A percentile compares a stretch with the other conserved stretches of the same genome.
phyloP scores from a whole-genome alignment of 257 asterid species.

The Salvia splendens region DNA sequence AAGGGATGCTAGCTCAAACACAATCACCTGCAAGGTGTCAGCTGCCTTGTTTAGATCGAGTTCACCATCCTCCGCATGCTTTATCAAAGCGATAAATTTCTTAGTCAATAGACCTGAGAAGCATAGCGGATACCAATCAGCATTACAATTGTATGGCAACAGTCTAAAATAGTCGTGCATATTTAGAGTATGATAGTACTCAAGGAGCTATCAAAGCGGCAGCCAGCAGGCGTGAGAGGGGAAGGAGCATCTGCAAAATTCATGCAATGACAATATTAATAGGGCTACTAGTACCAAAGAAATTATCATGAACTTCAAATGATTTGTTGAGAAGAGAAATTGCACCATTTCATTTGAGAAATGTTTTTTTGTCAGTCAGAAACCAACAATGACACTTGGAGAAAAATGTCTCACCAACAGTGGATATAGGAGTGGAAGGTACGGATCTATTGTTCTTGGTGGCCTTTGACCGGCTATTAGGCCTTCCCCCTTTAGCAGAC shows the following conservation, averaged over 20 bases:
- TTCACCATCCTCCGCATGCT: constrained; percentile 72
- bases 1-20: constrained; percentile 1
- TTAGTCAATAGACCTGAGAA: constrained; percentile 59
- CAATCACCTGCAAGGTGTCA: constrained; percentile 59
- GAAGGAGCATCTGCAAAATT: constrained; percentile 72
- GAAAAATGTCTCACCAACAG: constrained; percentile 54
- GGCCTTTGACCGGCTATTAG: constrained; percentile 55
- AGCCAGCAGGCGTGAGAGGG: constrained; percentile 88
- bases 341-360: constrained; percentile 4
- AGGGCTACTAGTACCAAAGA: background rate
- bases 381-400: background rate
- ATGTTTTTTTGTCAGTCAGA: too few species aligned
- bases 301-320: background rate
- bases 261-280: constrained; percentile 13
- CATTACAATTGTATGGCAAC: constrained; percentile 15
- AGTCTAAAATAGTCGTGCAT: constrained; percentile 27
- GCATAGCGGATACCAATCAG: constrained; percentile 32
- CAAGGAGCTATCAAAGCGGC: constrained; percentile 92
- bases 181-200: constrained; percentile 47
- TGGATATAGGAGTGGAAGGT: constrained; percentile 65
- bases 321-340: background rate
- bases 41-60: constrained; percentile 95
- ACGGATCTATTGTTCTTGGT: constrained; percentile 58
- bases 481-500: constrained; percentile 72
- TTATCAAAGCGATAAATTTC: constrained; percentile 50